Conservation (phyloP, 1,139 yeast genomes). For the Suhomyces guaymorum region DNA sequence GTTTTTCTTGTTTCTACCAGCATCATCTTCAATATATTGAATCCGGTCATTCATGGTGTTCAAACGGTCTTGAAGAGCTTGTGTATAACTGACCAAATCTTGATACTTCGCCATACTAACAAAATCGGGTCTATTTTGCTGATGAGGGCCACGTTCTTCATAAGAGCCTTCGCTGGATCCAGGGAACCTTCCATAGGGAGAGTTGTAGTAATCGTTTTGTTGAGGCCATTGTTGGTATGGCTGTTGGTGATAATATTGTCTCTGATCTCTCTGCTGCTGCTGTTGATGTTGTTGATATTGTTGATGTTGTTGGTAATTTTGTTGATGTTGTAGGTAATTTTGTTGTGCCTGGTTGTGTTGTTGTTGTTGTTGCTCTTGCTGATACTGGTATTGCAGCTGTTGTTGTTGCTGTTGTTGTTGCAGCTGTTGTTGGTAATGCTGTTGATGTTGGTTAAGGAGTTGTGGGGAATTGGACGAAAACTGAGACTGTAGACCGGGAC, state of each 20-base stretch:
- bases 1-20: neutral
- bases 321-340: no score
- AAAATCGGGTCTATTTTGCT: slow-evolving; percentile 3
- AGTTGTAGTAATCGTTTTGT: no score
- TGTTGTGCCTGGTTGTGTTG: no score
- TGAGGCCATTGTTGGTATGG: no score
- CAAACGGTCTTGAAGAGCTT: slow-evolving; percentile 33
- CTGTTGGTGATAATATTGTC: neutral
- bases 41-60: slow-evolving; percentile 28
- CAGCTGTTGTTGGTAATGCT: slow-evolving; percentile 8
- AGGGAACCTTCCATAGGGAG: no score
- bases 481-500: neutral
- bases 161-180: no score
- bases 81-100: slow-evolving; percentile 38
- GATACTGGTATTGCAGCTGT: slow-evolving; percentile 3
- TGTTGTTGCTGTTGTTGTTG: no score
- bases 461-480: neutral
- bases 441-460: slow-evolving; percentile 1
- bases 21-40: slow-evolving; percentile 20
- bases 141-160: neutral
- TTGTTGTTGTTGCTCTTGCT: no score
- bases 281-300: slow-evolving; percentile 1
- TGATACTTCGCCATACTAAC: slow-evolving; percentile 35
- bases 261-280: neutral
- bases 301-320: slow-evolving; percentile 6